Evolutionary conservation across 1,139 yeast genomes (phyloP).

Genomic region (Taphrina communis): DNA sequence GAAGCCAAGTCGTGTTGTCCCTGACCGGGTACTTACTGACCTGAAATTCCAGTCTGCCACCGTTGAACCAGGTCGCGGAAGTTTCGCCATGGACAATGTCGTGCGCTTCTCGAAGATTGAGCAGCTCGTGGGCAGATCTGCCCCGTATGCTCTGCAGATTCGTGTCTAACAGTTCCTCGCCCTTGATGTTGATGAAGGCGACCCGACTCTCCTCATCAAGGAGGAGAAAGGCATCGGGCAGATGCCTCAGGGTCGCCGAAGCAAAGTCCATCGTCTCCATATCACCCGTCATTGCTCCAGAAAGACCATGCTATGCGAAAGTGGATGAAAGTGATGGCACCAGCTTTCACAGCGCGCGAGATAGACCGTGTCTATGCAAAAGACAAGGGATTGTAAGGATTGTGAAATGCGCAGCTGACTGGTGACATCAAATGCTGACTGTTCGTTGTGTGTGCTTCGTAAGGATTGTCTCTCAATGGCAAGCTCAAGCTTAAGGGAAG

Average conservation of each 20-base stretch:
- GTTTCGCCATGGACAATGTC: slow-evolving; percentile 16
- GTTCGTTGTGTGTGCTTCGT: too few relatives aligned
- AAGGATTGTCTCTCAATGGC: too few relatives aligned
- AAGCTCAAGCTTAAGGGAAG: too few relatives aligned
- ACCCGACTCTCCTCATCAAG: slow-evolving; percentile 17
- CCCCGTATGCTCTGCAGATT: background rate
- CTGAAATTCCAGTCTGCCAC: slow-evolving; percentile 12
- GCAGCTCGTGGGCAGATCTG: slow-evolving; percentile 2
- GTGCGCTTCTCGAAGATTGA: slow-evolving; percentile 22
- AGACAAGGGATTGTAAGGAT: too few relatives aligned
- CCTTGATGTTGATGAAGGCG: slow-evolving; percentile 15
- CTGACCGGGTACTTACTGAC: slow-evolving; percentile 15
- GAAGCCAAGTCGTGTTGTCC: slow-evolving; percentile 2
- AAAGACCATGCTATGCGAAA: too few relatives aligned
- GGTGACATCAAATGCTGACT: too few relatives aligned
- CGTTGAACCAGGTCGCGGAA: slow-evolving; percentile 27
- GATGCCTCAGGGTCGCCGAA: slow-evolving; percentile 8
- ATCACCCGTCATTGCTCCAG: background rate
- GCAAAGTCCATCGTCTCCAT: slow-evolving; percentile 15
- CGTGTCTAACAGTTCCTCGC: slow-evolving; percentile 1
- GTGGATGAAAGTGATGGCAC: too few relatives aligned
- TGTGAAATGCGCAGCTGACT: too few relatives aligned
- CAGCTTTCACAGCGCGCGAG: too few relatives aligned
- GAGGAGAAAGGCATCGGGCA: slow-evolving; percentile 27
- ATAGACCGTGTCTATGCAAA: too few relatives aligned